Evolutionary conservation across 176 grass and related monocot genomes (phyloP).

Genomic region (Musa troglodytarum): DNA sequence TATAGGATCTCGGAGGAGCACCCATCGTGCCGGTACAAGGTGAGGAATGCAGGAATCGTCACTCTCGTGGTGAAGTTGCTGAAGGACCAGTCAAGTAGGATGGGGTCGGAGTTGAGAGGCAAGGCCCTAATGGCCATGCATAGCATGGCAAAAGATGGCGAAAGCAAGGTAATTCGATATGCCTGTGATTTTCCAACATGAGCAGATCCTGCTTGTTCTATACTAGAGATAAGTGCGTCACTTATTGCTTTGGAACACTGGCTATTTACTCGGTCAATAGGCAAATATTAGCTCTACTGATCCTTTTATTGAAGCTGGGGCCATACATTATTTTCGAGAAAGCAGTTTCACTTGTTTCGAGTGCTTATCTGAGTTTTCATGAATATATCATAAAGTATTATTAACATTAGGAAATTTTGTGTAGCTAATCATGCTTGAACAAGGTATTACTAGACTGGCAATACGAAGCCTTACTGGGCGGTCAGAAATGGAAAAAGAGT

Average conservation of each 20-base stretch:
- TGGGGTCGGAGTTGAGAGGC: conserved; percentile 11
- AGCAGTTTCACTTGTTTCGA: too few species aligned
- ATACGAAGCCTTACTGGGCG: conserved; percentile 10
- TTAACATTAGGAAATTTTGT: conserved; percentile 6
- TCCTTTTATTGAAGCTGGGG: too few species aligned
- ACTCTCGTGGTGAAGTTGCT: conserved; percentile 2
- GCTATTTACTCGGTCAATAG: too few species aligned
- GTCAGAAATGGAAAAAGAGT: conserved; percentile 12
- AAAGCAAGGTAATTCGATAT: conserved; percentile 7
- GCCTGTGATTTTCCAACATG: not conserved
- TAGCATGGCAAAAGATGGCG: conserved; percentile 13
- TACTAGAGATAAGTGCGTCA: too few species aligned
- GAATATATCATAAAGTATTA: not conserved
- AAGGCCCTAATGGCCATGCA: conserved; percentile 18
- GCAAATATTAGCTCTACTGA: too few species aligned
- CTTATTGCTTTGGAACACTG: too few species aligned
- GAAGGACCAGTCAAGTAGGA: not conserved
- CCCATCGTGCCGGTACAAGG: conserved; percentile 7
- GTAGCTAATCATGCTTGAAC: conserved; percentile 14
- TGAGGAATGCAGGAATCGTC: conserved; percentile 15
- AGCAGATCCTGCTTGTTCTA: not conserved
- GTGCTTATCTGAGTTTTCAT: not conserved
- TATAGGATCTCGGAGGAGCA: conserved; percentile 13
- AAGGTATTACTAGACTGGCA: conserved; percentile 8
- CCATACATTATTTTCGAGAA: too few species aligned